phyloP scores from a whole-genome alignment of 441 rosid genomes.

The Pelargonium australe region DNA sequence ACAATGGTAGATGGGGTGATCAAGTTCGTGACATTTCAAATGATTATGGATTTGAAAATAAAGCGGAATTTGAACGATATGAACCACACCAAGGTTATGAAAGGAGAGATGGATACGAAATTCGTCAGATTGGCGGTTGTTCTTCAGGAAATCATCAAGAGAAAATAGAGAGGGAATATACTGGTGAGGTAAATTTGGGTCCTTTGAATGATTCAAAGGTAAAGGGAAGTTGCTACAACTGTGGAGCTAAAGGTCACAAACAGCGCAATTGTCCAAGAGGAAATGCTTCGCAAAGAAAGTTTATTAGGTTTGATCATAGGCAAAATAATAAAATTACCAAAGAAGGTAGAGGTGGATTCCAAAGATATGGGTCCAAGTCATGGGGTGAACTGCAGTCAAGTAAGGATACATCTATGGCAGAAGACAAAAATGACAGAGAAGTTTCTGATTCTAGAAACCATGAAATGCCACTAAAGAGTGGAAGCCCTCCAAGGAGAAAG shows the following conservation, averaged over 20 bases:
- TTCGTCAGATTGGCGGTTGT: conserved; percentile 18
- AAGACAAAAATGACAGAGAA: conserved; percentile 18
- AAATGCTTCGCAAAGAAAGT: conserved; percentile 22
- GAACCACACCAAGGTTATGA: conserved; percentile 27
- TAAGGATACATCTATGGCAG: conserved; percentile 18
- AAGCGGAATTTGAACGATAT: conserved; percentile 30
- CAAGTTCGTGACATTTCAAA: conserved; percentile 22
- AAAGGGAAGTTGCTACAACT: conserved; percentile 26
- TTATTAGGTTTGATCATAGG: conserved; percentile 20
- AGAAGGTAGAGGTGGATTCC: conserved; percentile 20
- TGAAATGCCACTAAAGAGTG: conserved; percentile 14
- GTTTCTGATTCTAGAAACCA: conserved; percentile 21
- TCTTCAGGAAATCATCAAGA: conserved; percentile 19
- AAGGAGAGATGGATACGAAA: conserved; percentile 21
- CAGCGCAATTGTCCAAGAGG: conserved; percentile 27
- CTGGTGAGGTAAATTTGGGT: conserved; percentile 20
- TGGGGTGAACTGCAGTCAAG: conserved; percentile 16
- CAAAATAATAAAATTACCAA: conserved; percentile 16
- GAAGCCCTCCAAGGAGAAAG: conserved; percentile 21
- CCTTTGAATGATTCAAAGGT: conserved; percentile 16
- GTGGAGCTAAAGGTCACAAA: conserved; percentile 40
- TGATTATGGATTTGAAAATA: conserved; percentile 24
- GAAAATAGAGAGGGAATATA: conserved; percentile 11
- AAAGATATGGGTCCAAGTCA: conserved; percentile 22
- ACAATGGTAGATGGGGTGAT: conserved; percentile 39